These are phyloP conservation scores for Paulownia fortunei DNA, from an alignment of 257 asterid genomes.

Conservation along the genomic window DNA sequence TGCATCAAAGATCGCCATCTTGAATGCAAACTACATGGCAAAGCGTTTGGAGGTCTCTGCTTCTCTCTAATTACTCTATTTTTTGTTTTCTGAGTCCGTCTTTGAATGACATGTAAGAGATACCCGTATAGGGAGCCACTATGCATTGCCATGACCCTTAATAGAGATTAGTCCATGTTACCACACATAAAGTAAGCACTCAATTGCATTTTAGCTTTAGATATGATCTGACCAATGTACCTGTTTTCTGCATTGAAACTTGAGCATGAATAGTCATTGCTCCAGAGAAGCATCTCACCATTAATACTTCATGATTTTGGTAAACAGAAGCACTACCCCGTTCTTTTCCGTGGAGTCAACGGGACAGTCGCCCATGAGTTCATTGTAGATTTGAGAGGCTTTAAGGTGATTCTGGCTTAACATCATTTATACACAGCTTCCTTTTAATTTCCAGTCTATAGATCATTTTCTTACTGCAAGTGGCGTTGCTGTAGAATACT, in stretches of 20 bases:
- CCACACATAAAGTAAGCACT: no score
- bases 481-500: conserved; percentile 56
- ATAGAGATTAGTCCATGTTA: no score
- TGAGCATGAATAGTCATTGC: no score
- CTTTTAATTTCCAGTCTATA: neutral
- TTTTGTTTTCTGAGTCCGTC: neutral
- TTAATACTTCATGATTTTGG: conserved; percentile 23
- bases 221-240: no score
- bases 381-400: conserved; percentile 88
- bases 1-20: conserved; percentile 94
- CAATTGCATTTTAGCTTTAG: no score
- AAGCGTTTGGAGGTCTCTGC: conserved; percentile 88
- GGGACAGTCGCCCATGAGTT: conserved; percentile 97
- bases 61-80: neutral
- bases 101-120: no score
- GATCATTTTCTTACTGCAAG: conserved; percentile 7
- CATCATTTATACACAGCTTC: neutral
- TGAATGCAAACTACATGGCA: conserved; percentile 96
- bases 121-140: no score
- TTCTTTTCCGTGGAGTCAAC: conserved; percentile 96
- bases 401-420: conserved; percentile 64
- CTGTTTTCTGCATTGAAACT: no score
- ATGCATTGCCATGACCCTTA: no score
- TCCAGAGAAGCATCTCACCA: neutral
- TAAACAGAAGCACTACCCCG: conserved; percentile 77